Conservation (phyloP, 1,284 basidiomycete species). For the Irpex sp. region DNA sequence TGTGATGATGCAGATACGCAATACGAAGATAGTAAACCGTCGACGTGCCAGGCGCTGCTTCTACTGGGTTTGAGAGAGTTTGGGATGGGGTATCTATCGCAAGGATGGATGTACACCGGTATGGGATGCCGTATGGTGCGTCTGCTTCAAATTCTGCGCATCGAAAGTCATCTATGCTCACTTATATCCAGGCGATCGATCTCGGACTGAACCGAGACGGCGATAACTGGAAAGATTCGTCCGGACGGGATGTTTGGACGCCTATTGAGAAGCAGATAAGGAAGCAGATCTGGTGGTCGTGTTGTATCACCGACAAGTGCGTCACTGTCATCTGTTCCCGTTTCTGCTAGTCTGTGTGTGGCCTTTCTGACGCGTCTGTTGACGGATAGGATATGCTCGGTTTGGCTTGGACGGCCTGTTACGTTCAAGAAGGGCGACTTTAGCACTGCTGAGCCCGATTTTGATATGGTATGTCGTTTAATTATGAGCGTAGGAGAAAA, state of each 20-base stretch:
- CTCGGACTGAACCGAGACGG: constrained; percentile 81
- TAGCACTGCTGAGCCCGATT: constrained; percentile 64
- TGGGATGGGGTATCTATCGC: constrained; percentile 60
- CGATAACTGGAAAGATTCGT: constrained; percentile 70
- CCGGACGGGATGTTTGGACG: constrained; percentile 57
- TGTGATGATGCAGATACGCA: constrained; percentile 44
- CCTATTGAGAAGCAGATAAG: constrained; percentile 73
- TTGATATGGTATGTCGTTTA: constrained; percentile 40
- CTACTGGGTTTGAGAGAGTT: constrained; percentile 80
- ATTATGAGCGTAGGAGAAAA: not conserved
- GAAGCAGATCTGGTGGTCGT: constrained; percentile 83
- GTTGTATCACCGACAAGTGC: constrained; percentile 71
- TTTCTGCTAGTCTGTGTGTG: not conserved
- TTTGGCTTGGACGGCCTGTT: constrained; percentile 55
- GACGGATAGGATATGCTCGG: not conserved
- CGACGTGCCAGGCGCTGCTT: constrained; percentile 74
- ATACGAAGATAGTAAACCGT: constrained; percentile 62
- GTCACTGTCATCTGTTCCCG: constrained; percentile 16
- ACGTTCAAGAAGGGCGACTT: constrained; percentile 72
- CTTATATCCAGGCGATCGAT: constrained; percentile 60
- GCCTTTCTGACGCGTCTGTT: not conserved
- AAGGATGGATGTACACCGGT: constrained; percentile 82
- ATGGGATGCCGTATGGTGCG: constrained; percentile 73
- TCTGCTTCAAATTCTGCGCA: no score
- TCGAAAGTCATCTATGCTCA: no score